Evolutionary conservation across 306 rosid species (phyloP).

Genomic region (Cicer arietinum): DNA sequence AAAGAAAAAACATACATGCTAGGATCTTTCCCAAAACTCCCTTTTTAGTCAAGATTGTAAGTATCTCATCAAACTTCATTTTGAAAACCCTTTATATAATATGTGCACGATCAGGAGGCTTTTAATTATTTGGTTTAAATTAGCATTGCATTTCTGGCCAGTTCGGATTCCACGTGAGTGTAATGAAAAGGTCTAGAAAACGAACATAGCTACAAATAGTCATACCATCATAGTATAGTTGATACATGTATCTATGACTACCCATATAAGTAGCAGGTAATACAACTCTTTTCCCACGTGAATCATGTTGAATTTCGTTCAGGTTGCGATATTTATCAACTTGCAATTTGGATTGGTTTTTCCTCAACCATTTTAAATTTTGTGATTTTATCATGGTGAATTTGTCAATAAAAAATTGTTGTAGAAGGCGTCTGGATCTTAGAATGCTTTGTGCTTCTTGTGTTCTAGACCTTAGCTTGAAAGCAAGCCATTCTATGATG

Average conservation of each 20-base stretch:
- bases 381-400: background rate
- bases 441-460: no score
- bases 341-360: background rate
- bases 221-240: background rate
- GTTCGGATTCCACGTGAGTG: background rate
- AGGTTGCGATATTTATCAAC: background rate
- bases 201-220: background rate
- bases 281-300: background rate
- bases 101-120: background rate
- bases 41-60: no score
- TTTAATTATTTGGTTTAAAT: no score
- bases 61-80: no score
- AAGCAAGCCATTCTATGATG: no score
- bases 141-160: background rate
- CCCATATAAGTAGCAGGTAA: background rate
- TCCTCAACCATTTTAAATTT: background rate
- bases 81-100: no score
- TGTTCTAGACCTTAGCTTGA: no score
- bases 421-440: no score
- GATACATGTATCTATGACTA: background rate
- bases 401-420: background rate
- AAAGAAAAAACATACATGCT: no score
- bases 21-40: no score
- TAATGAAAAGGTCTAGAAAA: no score
- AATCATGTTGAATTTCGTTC: rapidly evolving